Conservation (phyloP, 139 green algal genomes). For the Eudorina sp. region DNA sequence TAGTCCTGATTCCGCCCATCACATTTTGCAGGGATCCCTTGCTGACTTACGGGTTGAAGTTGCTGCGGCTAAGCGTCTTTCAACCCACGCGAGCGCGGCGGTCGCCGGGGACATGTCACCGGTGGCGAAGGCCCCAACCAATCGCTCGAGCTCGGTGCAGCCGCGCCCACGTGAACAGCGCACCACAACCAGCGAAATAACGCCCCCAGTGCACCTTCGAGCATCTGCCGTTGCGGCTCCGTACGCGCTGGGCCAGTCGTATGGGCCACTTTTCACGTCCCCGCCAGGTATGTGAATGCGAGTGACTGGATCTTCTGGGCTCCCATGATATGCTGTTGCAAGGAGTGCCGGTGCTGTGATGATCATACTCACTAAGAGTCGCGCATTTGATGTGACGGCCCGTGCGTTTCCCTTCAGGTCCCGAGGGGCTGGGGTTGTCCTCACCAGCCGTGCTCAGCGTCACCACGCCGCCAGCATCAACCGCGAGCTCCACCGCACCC, state of each 20-base stretch:
- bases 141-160: slow-evolving; percentile 3
- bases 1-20: background rate
- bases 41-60: slow-evolving; percentile 56
- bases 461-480: background rate
- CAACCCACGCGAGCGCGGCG: slow-evolving; percentile 44
- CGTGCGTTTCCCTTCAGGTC: too few relatives aligned
- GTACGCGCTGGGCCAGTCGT: background rate
- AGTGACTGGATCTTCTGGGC: too few relatives aligned
- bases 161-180: background rate
- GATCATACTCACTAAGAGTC: too few relatives aligned
- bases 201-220: background rate
- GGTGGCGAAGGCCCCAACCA: background rate
- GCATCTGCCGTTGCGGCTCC: background rate
- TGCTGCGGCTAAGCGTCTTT: slow-evolving; percentile 52
- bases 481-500: background rate
- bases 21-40: slow-evolving; percentile 27
- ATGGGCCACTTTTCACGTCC: background rate
- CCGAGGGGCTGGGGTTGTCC: background rate
- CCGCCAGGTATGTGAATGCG: slow-evolving; percentile 24
- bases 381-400: too few relatives aligned
- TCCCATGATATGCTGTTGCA: too few relatives aligned
- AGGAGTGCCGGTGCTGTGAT: too few relatives aligned
- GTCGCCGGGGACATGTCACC: slow-evolving; percentile 39
- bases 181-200: background rate
- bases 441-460: background rate